Percentiles rank a stretch among this genome's conserved stretches.
phyloP scores from a whole-genome alignment of 2,329 filamentous ascomycete genomes.

The Juglanconis juglandina region DNA sequence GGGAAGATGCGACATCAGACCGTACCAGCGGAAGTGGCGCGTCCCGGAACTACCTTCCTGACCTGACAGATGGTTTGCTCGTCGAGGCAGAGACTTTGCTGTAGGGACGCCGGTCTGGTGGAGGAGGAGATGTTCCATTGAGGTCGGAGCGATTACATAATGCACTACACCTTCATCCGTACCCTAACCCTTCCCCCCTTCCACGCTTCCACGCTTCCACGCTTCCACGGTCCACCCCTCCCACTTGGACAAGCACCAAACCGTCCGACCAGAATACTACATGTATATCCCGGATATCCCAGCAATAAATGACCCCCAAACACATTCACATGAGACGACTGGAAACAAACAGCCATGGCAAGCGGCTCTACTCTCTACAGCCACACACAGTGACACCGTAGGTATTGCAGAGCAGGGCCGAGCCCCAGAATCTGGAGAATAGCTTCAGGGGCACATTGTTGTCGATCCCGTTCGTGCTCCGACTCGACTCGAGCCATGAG shows the following conservation, averaged over 20 bases:
- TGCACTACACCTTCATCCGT: background rate
- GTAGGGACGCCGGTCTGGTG: background rate
- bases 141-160: background rate
- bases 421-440: background rate
- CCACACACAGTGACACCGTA: background rate
- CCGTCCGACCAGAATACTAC: background rate
- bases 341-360: too few species aligned
- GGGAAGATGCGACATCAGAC: conserved; percentile 1
- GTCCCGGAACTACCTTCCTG: background rate
- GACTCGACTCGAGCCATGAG: background rate
- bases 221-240: background rate
- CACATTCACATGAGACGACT: background rate
- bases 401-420: background rate
- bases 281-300: background rate
- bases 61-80: background rate
- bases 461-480: conserved; percentile 6
- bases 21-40: background rate
- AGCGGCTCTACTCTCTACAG: background rate
- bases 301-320: background rate
- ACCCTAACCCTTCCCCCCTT: background rate
- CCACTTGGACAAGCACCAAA: background rate
- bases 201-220: too few species aligned
- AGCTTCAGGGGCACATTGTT: background rate
- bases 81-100: background rate
- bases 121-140: background rate